Conservation (phyloP, 2,329 filamentous ascomycete species). For the Aspergillus novofumigatus region DNA sequence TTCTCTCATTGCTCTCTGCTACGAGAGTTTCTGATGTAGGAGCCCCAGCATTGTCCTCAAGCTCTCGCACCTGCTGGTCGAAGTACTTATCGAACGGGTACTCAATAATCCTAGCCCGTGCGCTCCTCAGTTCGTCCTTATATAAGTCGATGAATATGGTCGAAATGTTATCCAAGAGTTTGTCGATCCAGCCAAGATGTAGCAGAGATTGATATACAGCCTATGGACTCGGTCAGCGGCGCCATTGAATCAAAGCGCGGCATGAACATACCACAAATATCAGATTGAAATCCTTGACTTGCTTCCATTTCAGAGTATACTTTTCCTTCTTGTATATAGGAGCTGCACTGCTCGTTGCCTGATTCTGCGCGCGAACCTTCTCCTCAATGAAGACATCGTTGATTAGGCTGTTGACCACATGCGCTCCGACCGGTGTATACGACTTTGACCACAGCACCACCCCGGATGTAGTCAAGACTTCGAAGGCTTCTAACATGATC, state of each 20-base stretch:
- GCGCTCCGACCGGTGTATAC: conserved; percentile 73
- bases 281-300: conserved; percentile 84
- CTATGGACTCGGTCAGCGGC: conserved; percentile 44
- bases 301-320: conserved; percentile 91
- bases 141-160: conserved; percentile 90
- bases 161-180: conserved; percentile 90
- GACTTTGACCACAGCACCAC: conserved; percentile 95
- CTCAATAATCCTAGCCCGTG: conserved; percentile 71
- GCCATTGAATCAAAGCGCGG: conserved; percentile 6
- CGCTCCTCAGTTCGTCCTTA: conserved; percentile 76
- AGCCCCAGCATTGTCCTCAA: conserved; percentile 46
- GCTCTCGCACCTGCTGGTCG: conserved; percentile 81
- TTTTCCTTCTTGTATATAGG: conserved; percentile 84
- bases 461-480: conserved; percentile 91
- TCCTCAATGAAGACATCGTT: conserved; percentile 97
- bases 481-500: conserved; percentile 91
- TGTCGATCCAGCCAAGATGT: conserved; percentile 94
- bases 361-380: conserved; percentile 59
- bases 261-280: conserved; percentile 77
- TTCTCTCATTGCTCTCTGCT: conserved; percentile 41
- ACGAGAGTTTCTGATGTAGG: conserved; percentile 45
- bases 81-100: conserved; percentile 93
- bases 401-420: conserved; percentile 90
- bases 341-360: conserved; percentile 58
- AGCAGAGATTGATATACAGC: conserved; percentile 95